phyloP scores from a whole-genome alignment of 805 yeast genomes.

The Maudiozyma saulgeensis region DNA sequence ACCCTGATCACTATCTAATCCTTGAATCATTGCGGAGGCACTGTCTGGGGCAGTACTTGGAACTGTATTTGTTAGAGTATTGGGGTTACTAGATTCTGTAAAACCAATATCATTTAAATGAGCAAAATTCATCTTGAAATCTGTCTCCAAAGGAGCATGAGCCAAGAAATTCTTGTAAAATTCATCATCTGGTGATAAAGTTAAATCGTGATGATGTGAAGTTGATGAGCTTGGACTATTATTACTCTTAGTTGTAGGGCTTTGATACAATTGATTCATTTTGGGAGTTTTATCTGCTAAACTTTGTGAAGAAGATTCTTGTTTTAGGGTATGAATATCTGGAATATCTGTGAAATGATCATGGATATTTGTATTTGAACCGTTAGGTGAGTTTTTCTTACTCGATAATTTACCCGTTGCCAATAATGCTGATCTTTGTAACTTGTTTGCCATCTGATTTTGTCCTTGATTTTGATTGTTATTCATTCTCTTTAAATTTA shows the following conservation, averaged over 20 bases:
- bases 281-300: not conserved
- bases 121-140: conserved; percentile 39
- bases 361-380: not conserved
- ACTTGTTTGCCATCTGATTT: not conserved
- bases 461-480: not conserved
- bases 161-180: conserved; percentile 6
- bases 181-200: conserved; percentile 1
- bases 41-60: not conserved
- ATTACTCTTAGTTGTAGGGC: not conserved
- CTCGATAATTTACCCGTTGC: not conserved
- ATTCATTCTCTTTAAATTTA: conserved; percentile 1
- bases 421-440: not conserved
- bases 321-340: not conserved
- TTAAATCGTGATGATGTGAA: not conserved
- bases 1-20: not conserved
- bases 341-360: conserved; percentile 1
- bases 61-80: not conserved
- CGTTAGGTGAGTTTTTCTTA: not conserved
- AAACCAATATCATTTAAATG: conserved; percentile 53
- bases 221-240: not conserved
- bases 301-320: not conserved
- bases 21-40: not conserved
- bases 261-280: not conserved
- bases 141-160: conserved; percentile 36
- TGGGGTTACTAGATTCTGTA: conserved; percentile 2